Evolutionary conservation across 2,329 filamentous ascomycete species (phyloP).

Genomic region (Pyricularia sp.): DNA sequence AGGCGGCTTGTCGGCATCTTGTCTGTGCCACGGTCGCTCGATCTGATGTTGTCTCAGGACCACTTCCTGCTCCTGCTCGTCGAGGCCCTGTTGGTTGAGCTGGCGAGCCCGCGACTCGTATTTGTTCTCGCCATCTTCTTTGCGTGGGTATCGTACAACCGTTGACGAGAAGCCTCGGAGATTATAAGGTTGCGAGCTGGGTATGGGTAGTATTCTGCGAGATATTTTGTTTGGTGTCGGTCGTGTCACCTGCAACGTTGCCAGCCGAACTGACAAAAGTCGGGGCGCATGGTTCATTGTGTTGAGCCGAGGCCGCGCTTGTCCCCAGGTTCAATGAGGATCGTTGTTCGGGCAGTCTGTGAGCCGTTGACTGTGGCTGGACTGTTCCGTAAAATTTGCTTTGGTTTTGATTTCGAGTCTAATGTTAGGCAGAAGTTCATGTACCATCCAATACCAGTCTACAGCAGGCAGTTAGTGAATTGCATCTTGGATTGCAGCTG

Average conservation of each 20-base stretch:
- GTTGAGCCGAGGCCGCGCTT: neutral
- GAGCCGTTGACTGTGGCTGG: neutral
- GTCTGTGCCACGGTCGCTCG: constrained; percentile 56
- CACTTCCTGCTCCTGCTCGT: constrained; percentile 27
- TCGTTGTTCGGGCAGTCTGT: neutral
- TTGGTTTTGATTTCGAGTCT: neutral
- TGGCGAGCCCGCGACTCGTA: constrained; percentile 18
- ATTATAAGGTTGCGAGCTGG: neutral
- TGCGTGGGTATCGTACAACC: neutral
- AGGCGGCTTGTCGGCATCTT: constrained; percentile 39
- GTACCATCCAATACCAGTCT: neutral
- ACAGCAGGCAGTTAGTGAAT: neutral
- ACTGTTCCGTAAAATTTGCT: neutral
- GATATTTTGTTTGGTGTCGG: neutral
- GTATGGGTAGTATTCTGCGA: neutral
- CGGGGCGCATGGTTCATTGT: neutral
- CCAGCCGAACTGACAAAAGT: neutral
- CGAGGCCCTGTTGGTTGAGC: constrained; percentile 21
- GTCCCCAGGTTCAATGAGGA: neutral
- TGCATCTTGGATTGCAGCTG: neutral
- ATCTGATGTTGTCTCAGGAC: constrained; percentile 45
- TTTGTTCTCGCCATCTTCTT: constrained; percentile 6
- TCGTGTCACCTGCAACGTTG: neutral
- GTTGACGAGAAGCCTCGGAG: neutral
- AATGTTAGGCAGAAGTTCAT: neutral